Conservation (phyloP, 352 stramenopile species). For the Pythium sukuiense region DNA sequence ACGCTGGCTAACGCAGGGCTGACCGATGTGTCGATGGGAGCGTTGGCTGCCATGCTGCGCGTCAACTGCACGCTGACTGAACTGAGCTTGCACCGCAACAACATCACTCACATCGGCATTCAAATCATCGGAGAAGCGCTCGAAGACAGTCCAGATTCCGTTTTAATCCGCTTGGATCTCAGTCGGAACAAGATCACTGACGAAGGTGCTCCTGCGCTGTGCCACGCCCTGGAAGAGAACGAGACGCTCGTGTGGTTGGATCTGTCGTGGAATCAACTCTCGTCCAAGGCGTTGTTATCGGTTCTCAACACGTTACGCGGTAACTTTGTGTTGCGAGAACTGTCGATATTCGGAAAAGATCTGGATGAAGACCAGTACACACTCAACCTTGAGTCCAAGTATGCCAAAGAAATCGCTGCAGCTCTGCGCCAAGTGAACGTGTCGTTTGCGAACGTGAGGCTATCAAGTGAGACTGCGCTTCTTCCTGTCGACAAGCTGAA, state of each 20-base stretch:
- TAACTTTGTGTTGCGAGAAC: conserved; percentile 56
- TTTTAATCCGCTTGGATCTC: conserved; percentile 57
- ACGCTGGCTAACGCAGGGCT: conserved; percentile 48
- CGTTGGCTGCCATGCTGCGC: conserved; percentile 59
- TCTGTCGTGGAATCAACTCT: conserved; percentile 67
- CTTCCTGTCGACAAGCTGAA: conserved; percentile 67
- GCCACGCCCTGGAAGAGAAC: conserved; percentile 57
- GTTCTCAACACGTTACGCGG: conserved; percentile 47
- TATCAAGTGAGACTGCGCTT: conserved; percentile 43
- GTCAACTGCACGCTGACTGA: conserved; percentile 60
- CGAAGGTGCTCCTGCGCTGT: conserved; percentile 39
- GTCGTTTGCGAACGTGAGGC: conserved; percentile 41
- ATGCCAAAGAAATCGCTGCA: conserved; percentile 42
- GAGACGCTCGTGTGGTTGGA: conserved; percentile 68
- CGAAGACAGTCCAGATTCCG: conserved; percentile 60
- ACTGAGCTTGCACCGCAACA: conserved; percentile 53
- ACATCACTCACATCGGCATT: conserved; percentile 48
- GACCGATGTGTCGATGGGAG: conserved; percentile 47
- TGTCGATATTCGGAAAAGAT: conserved; percentile 55
- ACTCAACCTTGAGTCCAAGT: conserved; percentile 59
- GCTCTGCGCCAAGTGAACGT: conserved; percentile 53
- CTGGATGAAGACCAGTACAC: conserved; percentile 49
- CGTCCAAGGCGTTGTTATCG: conserved; percentile 38
- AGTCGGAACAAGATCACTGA: conserved; percentile 56
- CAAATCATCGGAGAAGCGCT: conserved; percentile 54